Conservation (phyloP, 345 rosid genomes). For the Populus deltoides region DNA sequence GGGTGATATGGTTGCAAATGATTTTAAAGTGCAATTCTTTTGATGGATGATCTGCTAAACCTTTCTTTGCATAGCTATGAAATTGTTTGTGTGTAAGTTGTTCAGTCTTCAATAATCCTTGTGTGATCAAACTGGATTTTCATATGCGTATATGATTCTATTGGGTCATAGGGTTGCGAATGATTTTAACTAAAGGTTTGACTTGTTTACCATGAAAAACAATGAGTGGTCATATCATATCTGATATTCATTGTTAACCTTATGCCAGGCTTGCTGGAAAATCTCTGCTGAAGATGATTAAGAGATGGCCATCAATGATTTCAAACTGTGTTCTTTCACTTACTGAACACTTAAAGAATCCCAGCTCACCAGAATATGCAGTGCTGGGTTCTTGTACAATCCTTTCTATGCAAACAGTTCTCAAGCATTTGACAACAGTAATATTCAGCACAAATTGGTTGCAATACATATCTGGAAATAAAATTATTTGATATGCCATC, state of each 20-base stretch:
- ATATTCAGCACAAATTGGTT: constrained; percentile 22
- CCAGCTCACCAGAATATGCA: constrained; percentile 62
- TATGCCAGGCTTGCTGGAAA: constrained; percentile 87
- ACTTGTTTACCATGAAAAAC: neutral
- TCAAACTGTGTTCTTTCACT: constrained; percentile 81
- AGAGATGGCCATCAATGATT: constrained; percentile 92
- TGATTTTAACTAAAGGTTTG: neutral
- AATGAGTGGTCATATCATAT: neutral
- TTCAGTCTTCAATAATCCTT: constrained; percentile 8
- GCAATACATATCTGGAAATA: constrained; percentile 16
- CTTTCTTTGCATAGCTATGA: constrained; percentile 91
- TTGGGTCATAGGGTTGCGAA: neutral
- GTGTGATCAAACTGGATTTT: constrained; percentile 1
- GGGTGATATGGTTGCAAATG: neutral
- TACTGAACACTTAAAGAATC: constrained; percentile 58
- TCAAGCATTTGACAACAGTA: constrained; percentile 92
- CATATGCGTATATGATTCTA: neutral
- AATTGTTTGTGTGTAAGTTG: constrained; percentile 87
- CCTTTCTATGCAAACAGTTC: constrained; percentile 87
- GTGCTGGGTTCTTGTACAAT: constrained; percentile 93
- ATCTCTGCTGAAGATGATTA: constrained; percentile 78
- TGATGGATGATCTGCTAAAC: constrained; percentile 82
- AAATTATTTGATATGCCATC: constrained; percentile 32
- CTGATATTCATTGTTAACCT: constrained; percentile 25
- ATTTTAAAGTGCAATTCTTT: constrained; percentile 30